A percentile compares a stretch with the other conserved stretches of the same genome.
These are phyloP conservation scores for Sanghuangporus weigelae DNA, from an alignment of 1,284 basidiomycete species.

Conservation along the genomic window DNA sequence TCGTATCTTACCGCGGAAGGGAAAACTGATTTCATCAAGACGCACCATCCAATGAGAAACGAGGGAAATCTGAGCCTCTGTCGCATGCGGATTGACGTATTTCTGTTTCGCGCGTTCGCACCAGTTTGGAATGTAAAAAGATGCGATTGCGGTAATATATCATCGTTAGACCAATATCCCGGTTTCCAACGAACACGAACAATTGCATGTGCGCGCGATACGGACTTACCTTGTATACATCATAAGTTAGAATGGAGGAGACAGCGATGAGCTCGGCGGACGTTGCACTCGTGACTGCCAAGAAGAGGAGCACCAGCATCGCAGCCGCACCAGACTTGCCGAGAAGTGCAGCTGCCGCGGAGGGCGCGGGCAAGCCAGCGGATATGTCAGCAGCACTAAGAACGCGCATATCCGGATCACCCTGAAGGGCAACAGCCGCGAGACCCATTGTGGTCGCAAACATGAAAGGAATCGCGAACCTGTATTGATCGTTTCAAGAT, in stretches of 20 bases:
- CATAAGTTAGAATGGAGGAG: slow-evolving; percentile 76
- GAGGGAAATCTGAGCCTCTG: slow-evolving; percentile 51
- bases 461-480: slow-evolving; percentile 80
- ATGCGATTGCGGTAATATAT: slow-evolving; percentile 26
- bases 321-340: slow-evolving; percentile 72
- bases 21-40: slow-evolving; percentile 11
- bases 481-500: slow-evolving; percentile 23
- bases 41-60: slow-evolving; percentile 41
- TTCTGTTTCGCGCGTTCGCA: slow-evolving; percentile 24
- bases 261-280: slow-evolving; percentile 90
- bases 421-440: slow-evolving; percentile 72
- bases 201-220: neutral
- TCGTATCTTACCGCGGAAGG: neutral
- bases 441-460: slow-evolving; percentile 80
- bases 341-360: slow-evolving; percentile 75
- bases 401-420: slow-evolving; percentile 60
- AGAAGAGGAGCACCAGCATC: slow-evolving; percentile 66
- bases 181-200: neutral
- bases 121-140: neutral
- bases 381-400: slow-evolving; percentile 65
- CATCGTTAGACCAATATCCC: neutral
- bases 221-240: slow-evolving; percentile 49
- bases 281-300: slow-evolving; percentile 83
- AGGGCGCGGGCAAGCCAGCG: slow-evolving; percentile 78
- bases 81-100: slow-evolving; percentile 56